phyloP scores from a whole-genome alignment of 441 rosid genomes.

The Mallotus japonicus region DNA sequence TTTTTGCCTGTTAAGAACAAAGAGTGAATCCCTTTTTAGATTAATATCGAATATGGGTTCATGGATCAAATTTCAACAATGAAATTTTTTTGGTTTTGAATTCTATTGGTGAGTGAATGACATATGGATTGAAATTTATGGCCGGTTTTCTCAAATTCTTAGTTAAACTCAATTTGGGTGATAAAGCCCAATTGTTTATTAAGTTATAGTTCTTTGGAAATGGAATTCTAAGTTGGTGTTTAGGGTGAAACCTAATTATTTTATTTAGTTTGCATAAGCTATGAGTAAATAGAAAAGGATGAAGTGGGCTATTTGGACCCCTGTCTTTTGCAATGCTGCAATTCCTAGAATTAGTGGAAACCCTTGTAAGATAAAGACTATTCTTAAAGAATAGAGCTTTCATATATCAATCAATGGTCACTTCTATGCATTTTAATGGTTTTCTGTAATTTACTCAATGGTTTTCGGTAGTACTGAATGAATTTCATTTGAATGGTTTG shows the following conservation, averaged over 20 bases:
- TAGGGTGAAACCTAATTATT: neutral
- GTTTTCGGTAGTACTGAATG: neutral
- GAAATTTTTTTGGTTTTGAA: conserved; percentile 22
- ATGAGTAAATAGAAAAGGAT: neutral
- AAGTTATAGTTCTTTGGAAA: neutral
- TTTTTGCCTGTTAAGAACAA: neutral
- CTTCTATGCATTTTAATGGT: neutral
- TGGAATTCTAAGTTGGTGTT: neutral
- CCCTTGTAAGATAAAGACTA: neutral
- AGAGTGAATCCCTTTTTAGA: neutral
- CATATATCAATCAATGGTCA: neutral
- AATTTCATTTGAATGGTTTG: neutral
- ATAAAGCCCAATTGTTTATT: conserved; percentile 21
- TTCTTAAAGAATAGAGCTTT: neutral
- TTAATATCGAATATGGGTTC: conserved; percentile 6
- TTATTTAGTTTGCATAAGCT: neutral
- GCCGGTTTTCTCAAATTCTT: conserved; percentile 46
- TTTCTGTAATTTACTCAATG: neutral
- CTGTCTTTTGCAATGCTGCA: neutral
- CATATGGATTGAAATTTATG: conserved; percentile 76
- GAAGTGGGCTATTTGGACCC: neutral
- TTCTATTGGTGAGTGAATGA: conserved; percentile 25
- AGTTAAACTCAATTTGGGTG: conserved; percentile 26
- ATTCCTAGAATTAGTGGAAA: neutral
- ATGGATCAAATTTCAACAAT: conserved; percentile 30